Base-by-base conservation (phyloP, 1,284 basidiomycete species). In the Austroboletus niveus region DNA sequence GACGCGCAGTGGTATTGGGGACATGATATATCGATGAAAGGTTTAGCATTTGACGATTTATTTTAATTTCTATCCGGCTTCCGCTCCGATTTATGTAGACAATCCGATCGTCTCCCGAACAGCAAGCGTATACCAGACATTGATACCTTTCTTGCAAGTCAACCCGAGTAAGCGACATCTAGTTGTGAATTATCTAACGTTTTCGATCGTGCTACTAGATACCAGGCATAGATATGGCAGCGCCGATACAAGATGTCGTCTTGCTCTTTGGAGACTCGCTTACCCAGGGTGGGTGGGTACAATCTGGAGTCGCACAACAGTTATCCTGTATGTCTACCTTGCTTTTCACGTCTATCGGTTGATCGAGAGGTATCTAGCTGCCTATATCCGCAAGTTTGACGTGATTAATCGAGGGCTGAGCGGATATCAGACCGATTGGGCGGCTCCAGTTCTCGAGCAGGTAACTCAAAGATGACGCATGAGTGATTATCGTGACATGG, bases 341-440 rank as follows among this genome's bases (percentile, higher is more conserved):
- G 30, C 8, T 15, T 12, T 31, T 51, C 14, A 32, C 3, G 17
- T 40, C 35, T 27, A 30, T 29, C 42, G 15, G n/a, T 6, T 34
- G 15, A 46, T 53, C 47, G 57, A 53, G 35, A 38, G 24, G 12
- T 11, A 12, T 48, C 31, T 59, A 91, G 89, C 87, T 69, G 78
- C 76, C 4, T 94, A 93, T 69, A 78, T 79, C 35, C 77, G 92
- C 51, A 89, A 85, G 64, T 70, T 92, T 30, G 92, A 95, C 62
- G 82, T 95, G 12, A 60, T 94, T 47, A 94, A 94, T 66, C 82
- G 92, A 39, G 92, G 92, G 7, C 70, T 82, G 10, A 76, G 80
- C 53, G 92, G 92, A 3, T 95, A 94, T 69, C 94, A 89, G 63
- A 87, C 89, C 0, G 83, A 87, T 39, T 94, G 92, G 91, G 86